phyloP scores from a whole-genome alignment of 2,329 filamentous ascomycete genomes.

The Penicillium olsonii region DNA sequence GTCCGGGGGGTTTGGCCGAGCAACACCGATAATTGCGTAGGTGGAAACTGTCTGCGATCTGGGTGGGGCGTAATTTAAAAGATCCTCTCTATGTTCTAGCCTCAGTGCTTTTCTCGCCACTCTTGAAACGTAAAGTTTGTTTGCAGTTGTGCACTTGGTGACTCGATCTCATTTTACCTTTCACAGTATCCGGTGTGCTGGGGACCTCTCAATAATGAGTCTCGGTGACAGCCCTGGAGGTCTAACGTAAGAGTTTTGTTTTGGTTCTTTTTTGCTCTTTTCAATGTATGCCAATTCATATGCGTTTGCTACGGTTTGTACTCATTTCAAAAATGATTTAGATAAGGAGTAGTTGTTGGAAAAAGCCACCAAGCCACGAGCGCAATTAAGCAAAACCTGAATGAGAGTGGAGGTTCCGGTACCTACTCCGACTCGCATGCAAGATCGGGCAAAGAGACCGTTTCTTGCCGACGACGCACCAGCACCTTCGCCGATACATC shows the following conservation, averaged over 20 bases:
- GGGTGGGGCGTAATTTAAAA: background rate
- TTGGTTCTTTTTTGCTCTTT: too few relatives aligned
- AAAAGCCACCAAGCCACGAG: background rate
- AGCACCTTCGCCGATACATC: background rate
- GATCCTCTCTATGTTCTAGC: conserved; percentile 5
- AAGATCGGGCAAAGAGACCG: background rate
- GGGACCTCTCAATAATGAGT: too few relatives aligned
- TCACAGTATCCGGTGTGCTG: too few relatives aligned
- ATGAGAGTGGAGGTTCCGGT: background rate
- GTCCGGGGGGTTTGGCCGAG: background rate
- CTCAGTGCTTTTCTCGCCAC: background rate
- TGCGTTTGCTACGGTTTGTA: too few relatives aligned
- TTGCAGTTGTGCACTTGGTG: too few relatives aligned
- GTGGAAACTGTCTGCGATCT: background rate
- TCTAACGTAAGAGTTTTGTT: too few relatives aligned
- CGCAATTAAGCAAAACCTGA: background rate
- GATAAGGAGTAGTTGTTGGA: background rate
- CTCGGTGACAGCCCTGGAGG: too few relatives aligned
- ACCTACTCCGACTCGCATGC: background rate
- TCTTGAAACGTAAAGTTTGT: background rate
- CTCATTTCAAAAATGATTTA: background rate
- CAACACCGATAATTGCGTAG: background rate
- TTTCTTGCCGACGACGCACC: background rate
- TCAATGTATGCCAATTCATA: too few relatives aligned
- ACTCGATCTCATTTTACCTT: too few relatives aligned